Conservation (phyloP, 2,329 filamentous ascomycete species). For the Ustilaginoidea virens region DNA sequence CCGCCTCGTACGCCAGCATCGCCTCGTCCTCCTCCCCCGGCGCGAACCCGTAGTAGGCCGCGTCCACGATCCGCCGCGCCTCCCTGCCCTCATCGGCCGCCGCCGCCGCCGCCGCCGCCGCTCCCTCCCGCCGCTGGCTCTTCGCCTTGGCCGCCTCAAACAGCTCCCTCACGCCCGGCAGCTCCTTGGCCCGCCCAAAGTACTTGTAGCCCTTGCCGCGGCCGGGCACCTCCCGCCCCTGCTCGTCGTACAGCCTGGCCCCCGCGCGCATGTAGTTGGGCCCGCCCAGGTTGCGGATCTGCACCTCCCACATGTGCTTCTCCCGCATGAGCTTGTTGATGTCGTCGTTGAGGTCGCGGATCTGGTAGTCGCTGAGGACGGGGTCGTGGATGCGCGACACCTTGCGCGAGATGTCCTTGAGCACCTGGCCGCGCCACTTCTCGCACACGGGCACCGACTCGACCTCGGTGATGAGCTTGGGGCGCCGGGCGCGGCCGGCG, state of each 20-base stretch:
- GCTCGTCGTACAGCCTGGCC: constrained; percentile 57
- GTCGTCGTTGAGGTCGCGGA: constrained; percentile 95
- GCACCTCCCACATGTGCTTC: constrained; percentile 98
- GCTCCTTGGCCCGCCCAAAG: constrained; percentile 76
- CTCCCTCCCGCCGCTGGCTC: constrained; percentile 47
- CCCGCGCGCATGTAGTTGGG: constrained; percentile 85
- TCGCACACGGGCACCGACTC: constrained; percentile 76
- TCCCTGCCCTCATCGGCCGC: constrained; percentile 54
- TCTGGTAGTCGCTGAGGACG: constrained; percentile 87
- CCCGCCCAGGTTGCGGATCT: constrained; percentile 88
- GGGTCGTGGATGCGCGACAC: constrained; percentile 90
- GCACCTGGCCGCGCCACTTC: constrained; percentile 94
- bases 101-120: constrained; percentile 45
- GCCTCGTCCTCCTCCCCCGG: constrained; percentile 79
- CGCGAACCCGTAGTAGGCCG: constrained; percentile 90
- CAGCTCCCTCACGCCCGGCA: constrained; percentile 92
- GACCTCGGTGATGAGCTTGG: constrained; percentile 79
- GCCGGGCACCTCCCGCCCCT: constrained; percentile 52
- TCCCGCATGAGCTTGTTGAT: constrained; percentile 99
- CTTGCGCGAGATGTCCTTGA: constrained; percentile 95
- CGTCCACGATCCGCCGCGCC: constrained; percentile 65
- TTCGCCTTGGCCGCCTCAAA: constrained; percentile 61
- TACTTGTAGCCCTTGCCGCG: constrained; percentile 88
- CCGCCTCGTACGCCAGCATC: constrained; percentile 63
- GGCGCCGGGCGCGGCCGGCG: constrained; percentile 73